phyloP scores from a whole-genome alignment of 768 basidiomycete genomes.

The Pulveroboletus ravenelii region DNA sequence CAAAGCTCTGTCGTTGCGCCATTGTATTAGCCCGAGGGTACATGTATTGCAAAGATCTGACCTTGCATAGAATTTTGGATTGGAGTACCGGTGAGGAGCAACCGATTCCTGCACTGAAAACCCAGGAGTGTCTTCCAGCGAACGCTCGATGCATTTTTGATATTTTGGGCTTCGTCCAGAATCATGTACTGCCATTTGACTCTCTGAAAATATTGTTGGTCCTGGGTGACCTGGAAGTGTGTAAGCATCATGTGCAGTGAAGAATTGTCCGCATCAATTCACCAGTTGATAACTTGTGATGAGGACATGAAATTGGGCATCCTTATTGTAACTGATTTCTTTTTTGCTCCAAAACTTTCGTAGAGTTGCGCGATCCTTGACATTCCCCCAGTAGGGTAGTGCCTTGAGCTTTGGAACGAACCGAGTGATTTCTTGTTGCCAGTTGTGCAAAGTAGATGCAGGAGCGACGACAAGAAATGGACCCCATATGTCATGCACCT shows the following conservation, averaged over 20 bases:
- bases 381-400: slow-evolving; percentile 96
- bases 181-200: slow-evolving; percentile 99
- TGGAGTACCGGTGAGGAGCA: slow-evolving; percentile 94
- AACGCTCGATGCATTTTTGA: slow-evolving; percentile 94
- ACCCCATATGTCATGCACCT: slow-evolving; percentile 98
- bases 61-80: slow-evolving; percentile 99
- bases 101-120: slow-evolving; percentile 92
- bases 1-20: slow-evolving; percentile 67
- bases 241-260: slow-evolving; percentile 1
- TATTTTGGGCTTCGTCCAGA: slow-evolving; percentile 98
- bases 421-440: slow-evolving; percentile 97
- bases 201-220: slow-evolving; percentile 96
- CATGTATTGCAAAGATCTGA: slow-evolving; percentile 29
- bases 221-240: slow-evolving; percentile 72
- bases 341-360: slow-evolving; percentile 99
- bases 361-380: slow-evolving; percentile 90
- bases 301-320: slow-evolving; percentile 93
- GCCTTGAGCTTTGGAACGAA: slow-evolving; percentile 94
- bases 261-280: slow-evolving; percentile 21
- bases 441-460: slow-evolving; percentile 95
- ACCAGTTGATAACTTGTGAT: slow-evolving; percentile 97
- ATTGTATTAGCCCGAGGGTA: slow-evolving; percentile 1
- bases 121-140: slow-evolving; percentile 97
- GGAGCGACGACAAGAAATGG: slow-evolving; percentile 98
- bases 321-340: slow-evolving; percentile 90